Percentiles rank a stretch among this genome's conserved stretches.
Evolutionary conservation across 148 eudicot species (phyloP).

Genomic region (Tetragonia tetragonoides): DNA sequence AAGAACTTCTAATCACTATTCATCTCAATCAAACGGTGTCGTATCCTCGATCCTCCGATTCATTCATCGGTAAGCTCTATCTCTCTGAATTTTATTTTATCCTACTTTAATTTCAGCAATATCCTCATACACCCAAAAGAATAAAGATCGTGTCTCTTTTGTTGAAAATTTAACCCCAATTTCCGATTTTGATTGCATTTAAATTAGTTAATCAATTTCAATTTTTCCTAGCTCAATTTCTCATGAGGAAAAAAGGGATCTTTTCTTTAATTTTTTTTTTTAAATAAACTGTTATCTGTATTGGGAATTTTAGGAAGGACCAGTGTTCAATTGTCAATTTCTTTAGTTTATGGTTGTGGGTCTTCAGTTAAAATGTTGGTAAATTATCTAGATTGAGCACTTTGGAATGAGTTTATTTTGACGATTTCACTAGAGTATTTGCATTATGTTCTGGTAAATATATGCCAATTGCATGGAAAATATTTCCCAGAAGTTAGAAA

Average conservation of each 20-base stretch:
- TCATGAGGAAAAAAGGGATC: not conserved
- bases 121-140: no score
- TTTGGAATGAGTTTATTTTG: no score
- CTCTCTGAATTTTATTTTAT: not conserved
- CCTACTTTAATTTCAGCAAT: not conserved
- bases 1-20: not conserved
- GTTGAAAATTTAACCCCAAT: no score
- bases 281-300: no score
- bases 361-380: not conserved
- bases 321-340: not conserved
- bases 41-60: constrained; percentile 1
- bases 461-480: not conserved
- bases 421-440: no score
- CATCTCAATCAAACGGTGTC: constrained; percentile 10
- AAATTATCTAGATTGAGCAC: not conserved
- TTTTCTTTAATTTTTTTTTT: no score
- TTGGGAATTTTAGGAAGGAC: not conserved
- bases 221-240: not conserved
- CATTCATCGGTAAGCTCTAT: constrained; percentile 1
- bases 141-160: no score
- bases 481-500: not conserved
- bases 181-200: not conserved
- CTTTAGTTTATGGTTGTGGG: not conserved
- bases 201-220: not conserved
- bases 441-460: no score